phyloP scores from a whole-genome alignment of 768 basidiomycete species.

The Cystobasidium onofrii region DNA sequence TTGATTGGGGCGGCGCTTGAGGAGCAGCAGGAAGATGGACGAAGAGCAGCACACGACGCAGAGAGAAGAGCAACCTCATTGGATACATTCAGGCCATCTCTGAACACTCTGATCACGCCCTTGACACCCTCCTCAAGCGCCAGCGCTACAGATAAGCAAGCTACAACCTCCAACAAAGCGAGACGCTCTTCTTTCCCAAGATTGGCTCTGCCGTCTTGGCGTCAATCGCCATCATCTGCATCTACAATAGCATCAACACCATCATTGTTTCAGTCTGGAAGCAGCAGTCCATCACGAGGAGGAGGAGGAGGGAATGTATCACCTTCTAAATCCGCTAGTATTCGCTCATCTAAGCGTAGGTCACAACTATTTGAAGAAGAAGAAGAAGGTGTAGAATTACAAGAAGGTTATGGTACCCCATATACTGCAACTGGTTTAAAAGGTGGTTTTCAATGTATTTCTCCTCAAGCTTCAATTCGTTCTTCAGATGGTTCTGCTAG shows the following conservation, averaged over 20 bases:
- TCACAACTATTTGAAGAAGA: neutral
- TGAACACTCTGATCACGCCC: neutral
- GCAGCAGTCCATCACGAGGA: no score
- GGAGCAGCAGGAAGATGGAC: neutral
- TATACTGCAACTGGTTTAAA: conserved; percentile 13
- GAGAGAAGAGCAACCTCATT: neutral
- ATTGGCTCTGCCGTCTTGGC: conserved; percentile 21
- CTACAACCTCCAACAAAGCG: no score
- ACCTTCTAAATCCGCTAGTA: neutral
- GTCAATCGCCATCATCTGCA: neutral
- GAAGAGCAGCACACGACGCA: neutral
- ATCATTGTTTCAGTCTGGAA: no score
- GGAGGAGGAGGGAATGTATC: neutral
- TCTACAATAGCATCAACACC: neutral
- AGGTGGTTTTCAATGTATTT: conserved; percentile 14
- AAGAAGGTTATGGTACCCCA: conserved; percentile 19
- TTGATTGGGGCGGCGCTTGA: neutral
- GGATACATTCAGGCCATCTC: neutral
- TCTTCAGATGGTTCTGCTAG: neutral
- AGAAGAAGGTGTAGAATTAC: conserved; percentile 19
- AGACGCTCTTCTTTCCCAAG: conserved; percentile 23
- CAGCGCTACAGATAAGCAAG: neutral
- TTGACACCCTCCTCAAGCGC: neutral
- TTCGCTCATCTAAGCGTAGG: neutral
- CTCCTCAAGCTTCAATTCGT: neutral